A percentile compares a stretch with the other conserved stretches of the same genome.
phyloP scores from a whole-genome alignment of 352 stramenopile genomes.

The Globisporangium radiosum region DNA sequence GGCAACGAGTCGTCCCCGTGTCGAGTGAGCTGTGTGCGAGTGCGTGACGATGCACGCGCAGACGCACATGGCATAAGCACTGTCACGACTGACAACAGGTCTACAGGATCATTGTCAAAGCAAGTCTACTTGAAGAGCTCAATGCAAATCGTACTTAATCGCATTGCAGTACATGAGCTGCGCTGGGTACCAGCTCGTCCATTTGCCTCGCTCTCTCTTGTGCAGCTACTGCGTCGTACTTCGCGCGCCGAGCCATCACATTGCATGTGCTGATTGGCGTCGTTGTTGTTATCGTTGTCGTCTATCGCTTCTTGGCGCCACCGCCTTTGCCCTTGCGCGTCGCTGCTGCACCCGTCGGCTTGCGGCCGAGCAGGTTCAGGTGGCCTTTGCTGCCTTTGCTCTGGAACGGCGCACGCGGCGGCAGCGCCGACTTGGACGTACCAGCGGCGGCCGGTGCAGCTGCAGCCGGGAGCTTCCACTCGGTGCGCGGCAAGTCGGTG shows the following conservation, averaged over 20 bases:
- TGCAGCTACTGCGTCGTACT: too few relatives aligned
- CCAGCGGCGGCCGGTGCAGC: neutral
- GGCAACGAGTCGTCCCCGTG: constrained; percentile 19
- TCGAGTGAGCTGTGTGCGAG: neutral
- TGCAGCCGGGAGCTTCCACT: constrained; percentile 30
- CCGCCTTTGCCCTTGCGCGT: constrained; percentile 2
- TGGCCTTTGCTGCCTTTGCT: constrained; percentile 9
- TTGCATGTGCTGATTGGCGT: neutral
- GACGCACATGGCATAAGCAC: too few relatives aligned
- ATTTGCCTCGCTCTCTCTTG: too few relatives aligned
- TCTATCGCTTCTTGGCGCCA: constrained; percentile 25
- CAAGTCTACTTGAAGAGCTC: too few relatives aligned
- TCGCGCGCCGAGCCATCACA: neutral
- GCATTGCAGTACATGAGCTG: too few relatives aligned
- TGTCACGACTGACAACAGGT: too few relatives aligned
- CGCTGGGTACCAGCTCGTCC: too few relatives aligned
- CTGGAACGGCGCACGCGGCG: constrained; percentile 19
- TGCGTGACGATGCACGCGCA: too few relatives aligned
- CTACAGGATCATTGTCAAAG: too few relatives aligned
- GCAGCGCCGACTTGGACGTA: neutral
- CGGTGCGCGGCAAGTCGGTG: constrained; percentile 61
- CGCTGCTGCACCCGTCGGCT: constrained; percentile 9
- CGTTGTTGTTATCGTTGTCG: neutral
- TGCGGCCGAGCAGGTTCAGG: constrained; percentile 30
- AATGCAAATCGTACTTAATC: too few relatives aligned